Percentiles rank a stretch among this genome's conserved stretches.
Conservation (phyloP, 495 filamentous ascomycete species). For the Aspergillus sclerotioniger region DNA sequence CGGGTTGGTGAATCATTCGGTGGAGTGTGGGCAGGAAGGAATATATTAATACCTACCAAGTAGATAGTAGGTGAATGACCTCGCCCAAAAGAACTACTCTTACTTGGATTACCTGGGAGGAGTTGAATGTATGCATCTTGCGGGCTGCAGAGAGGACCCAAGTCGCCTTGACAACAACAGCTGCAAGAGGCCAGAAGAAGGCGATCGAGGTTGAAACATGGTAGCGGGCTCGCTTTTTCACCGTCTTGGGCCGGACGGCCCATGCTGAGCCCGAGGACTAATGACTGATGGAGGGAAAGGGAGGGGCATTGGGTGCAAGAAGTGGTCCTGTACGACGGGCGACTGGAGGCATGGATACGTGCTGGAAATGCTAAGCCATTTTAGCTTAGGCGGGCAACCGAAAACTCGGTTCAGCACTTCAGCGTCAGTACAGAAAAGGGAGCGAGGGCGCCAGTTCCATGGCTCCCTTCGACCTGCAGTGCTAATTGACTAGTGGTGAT, state of each 20-base stretch:
- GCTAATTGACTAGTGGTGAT: constrained; percentile 20
- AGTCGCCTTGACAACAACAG: not conserved
- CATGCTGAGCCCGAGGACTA: not conserved
- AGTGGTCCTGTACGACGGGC: constrained; percentile 13
- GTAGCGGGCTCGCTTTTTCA: not conserved
- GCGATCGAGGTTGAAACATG: not conserved
- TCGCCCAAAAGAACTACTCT: no score
- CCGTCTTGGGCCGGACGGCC: not conserved
- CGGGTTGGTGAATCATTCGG: not conserved
- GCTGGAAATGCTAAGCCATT: constrained; percentile 14
- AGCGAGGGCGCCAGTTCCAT: constrained; percentile 11
- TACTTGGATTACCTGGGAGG: no score
- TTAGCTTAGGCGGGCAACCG: constrained; percentile 8
- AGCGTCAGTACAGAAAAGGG: constrained; percentile 13
- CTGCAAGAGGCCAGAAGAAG: not conserved
- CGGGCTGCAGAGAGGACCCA: not conserved
- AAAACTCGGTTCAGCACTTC: constrained; percentile 18
- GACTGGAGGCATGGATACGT: constrained; percentile 10
- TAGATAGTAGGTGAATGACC: no score
- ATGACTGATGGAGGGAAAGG: not conserved
- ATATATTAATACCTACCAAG: no score
- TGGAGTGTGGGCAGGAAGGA: no score
- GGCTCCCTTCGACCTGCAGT: constrained; percentile 12
- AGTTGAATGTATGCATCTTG: not conserved
- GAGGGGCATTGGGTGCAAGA: constrained; percentile 11